Evolutionary conservation across 306 rosid species (phyloP), one percentile per base, ranked within the genome.

Genomic region (Herpetospermum pedunculosum): DNA sequence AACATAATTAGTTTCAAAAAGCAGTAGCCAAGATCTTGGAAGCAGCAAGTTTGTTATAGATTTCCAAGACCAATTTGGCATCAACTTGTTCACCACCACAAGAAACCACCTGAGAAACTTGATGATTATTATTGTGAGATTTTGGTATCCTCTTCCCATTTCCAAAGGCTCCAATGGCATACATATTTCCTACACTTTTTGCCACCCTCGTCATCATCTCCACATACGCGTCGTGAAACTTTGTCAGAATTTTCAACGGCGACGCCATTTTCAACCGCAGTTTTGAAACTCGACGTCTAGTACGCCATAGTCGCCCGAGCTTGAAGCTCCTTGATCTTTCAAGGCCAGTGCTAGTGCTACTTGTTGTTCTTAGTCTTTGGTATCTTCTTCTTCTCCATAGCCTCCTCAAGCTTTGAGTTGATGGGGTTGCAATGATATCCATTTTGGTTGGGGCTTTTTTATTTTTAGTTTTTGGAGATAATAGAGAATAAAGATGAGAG

Each of bases 301-400:
- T 49, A 4, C 9, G 26, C 59, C 77, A 75, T 4, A 80, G 75
- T 60, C 74, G 77, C 0, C 60, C 44, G 21, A 80, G 23, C 57
- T 26, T 62, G 54, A 74, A 43, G 78, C 82, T 84, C 76, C 65
- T 81, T 14, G 25, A 59, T 16, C 68, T 59, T 30, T 14, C 1
- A n/a, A 23, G 6, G 43, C 13, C 41, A 32, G 6, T 29, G 2
- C 57, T 77, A 2, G 4, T 32, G 35, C n/a, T n/a, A n/a, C n/a
- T 32, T 32, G 35, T 32, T 44, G 23, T 72, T 49, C 58, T 47
- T 52, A 85, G 63, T 71, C 76, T 82, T 38, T 73, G 81, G 60
- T 82, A 82, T 63, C 73, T 76, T 69, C 75, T 85, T 35, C 84
- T 82, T 46, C 81, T 80, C 83, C 82, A 80, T 48, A 47, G 69